Evolutionary conservation across 192 early-diverging fungal genomes (phyloP).

Genomic region (Allomyces javanicus): DNA sequence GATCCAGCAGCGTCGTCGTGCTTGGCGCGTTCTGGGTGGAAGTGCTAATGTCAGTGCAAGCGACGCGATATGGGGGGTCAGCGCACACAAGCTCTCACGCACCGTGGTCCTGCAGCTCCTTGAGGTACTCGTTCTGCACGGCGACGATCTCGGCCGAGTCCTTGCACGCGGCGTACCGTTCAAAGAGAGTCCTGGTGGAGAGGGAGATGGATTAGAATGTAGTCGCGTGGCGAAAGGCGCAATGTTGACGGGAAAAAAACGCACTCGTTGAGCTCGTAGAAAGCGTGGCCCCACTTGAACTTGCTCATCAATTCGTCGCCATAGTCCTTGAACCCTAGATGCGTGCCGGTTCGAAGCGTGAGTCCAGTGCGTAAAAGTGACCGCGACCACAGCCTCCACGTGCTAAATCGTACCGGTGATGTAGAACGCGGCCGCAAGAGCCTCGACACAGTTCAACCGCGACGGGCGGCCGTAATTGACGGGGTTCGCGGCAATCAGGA

Average conservation of each 20-base stretch:
- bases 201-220: not conserved
- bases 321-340: constrained; percentile 26
- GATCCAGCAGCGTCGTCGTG: constrained; percentile 4
- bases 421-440: constrained; percentile 80
- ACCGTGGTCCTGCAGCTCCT: constrained; percentile 46
- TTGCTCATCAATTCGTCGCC: constrained; percentile 58
- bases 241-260: not conserved
- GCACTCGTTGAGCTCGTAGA: constrained; percentile 70
- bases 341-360: not conserved
- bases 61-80: not conserved
- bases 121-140: constrained; percentile 64
- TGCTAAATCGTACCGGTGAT: constrained; percentile 40
- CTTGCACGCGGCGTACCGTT: constrained; percentile 53
- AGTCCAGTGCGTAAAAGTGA: constrained; percentile 1
- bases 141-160: constrained; percentile 48
- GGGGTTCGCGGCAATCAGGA: constrained; percentile 85
- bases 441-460: constrained; percentile 94
- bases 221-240: not conserved
- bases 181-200: constrained; percentile 38
- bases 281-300: constrained; percentile 93
- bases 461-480: constrained; percentile 94
- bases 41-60: constrained; percentile 2
- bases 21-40: not conserved
- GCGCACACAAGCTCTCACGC: constrained; percentile 9
- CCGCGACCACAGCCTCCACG: not conserved